Evolutionary conservation across 257 asterid species (phyloP).

Genomic region (Voacanga thouarsii): DNA sequence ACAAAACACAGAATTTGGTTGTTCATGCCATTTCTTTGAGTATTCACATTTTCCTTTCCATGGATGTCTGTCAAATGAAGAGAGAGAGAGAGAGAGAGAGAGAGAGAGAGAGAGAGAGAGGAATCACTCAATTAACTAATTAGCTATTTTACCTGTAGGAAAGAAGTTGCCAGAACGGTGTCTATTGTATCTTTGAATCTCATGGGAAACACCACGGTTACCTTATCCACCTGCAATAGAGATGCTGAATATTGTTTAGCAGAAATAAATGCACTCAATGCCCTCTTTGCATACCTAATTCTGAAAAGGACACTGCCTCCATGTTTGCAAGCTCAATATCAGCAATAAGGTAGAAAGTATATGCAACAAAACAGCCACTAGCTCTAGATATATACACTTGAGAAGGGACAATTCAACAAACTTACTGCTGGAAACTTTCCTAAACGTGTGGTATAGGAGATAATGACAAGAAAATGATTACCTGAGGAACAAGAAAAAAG

Average conservation of each 20-base stretch:
- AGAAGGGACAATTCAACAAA: not conserved
- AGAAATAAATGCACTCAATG: not conserved
- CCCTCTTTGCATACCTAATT: not conserved
- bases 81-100: not conserved
- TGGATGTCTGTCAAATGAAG: not conserved
- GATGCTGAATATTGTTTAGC: constrained; percentile 1
- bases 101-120: too few relatives aligned
- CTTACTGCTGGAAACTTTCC: not conserved
- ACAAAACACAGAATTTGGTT: not conserved
- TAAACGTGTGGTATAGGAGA: not conserved
- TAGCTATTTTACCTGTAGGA: constrained; percentile 61
- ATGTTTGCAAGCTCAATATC: not conserved
- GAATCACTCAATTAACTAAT: constrained; percentile 6
- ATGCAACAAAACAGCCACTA: not conserved
- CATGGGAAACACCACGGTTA: constrained; percentile 79
- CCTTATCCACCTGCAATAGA: constrained; percentile 62
- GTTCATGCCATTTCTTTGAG: not conserved
- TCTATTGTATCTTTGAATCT: constrained; percentile 83
- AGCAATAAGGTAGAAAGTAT: not conserved
- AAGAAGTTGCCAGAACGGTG: constrained; percentile 85
- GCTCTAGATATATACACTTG: not conserved
- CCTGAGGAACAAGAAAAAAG: constrained; percentile 90
- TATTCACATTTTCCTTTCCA: not conserved
- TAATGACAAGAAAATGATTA: constrained; percentile 16
- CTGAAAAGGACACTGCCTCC: not conserved